Conservation (phyloP, 257 asterid genomes). For the Petunia secreta region DNA sequence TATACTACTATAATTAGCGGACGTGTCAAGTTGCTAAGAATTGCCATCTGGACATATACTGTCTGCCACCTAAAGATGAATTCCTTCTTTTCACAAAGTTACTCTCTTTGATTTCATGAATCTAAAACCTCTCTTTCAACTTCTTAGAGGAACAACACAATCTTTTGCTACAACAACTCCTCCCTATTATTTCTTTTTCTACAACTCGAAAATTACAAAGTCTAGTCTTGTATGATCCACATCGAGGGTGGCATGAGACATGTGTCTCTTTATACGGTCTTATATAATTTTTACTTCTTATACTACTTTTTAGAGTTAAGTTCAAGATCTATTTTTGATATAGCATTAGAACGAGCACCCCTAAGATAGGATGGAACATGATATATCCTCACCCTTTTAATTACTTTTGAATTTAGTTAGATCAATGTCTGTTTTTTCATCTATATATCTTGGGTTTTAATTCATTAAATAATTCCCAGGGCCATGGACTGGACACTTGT, state of each 20-base stretch:
- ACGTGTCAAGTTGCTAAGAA: neutral
- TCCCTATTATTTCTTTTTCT: neutral
- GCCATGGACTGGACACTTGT: slow-evolving; percentile 3
- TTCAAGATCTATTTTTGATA: too few species aligned
- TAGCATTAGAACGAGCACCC: too few species aligned
- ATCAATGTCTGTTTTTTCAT: too few species aligned
- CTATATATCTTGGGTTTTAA: neutral
- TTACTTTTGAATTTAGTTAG: too few species aligned
- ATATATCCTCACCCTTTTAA: too few species aligned
- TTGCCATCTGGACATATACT: slow-evolving; percentile 23
- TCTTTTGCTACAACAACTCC: neutral
- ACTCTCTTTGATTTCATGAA: slow-evolving; percentile 18
- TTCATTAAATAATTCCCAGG: neutral
- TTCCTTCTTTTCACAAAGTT: slow-evolving; percentile 4
- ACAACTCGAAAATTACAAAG: neutral
- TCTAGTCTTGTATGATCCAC: neutral
- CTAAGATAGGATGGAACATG: too few species aligned
- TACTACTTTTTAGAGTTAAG: too few species aligned
- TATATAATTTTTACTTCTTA: too few species aligned
- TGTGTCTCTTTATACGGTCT: too few species aligned
- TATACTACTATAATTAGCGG: slow-evolving; percentile 33
- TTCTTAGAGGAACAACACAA: slow-evolving; percentile 14
- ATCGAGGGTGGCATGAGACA: too few species aligned
- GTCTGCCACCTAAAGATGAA: slow-evolving; percentile 42
- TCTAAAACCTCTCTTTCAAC: neutral